phyloP scores from a whole-genome alignment of 208 protist species.

The Tritrichomonas musculus region DNA sequence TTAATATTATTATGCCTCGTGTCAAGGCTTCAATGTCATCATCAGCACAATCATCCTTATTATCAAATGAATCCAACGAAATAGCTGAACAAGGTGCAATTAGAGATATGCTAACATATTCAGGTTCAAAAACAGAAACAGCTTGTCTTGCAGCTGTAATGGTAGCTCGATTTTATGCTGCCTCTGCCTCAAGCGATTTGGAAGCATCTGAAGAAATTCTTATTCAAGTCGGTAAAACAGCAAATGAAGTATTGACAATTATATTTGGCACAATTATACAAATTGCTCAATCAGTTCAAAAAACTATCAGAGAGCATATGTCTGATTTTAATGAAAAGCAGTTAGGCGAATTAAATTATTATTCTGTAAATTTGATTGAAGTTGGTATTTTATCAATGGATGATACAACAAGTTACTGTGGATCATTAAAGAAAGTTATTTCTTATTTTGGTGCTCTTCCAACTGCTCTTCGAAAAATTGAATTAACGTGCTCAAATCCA shows the following conservation, averaged over 20 bases:
- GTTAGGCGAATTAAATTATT: neutral
- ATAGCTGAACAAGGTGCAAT: neutral
- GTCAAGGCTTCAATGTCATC: too few species aligned
- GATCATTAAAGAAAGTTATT: neutral
- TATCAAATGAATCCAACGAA: too few species aligned
- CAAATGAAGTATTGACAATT: neutral
- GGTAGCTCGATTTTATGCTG: neutral
- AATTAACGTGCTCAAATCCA: too few species aligned
- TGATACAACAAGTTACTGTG: neutral
- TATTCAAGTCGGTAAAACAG: neutral
- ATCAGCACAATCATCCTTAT: too few species aligned
- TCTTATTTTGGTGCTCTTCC: neutral
- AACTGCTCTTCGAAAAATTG: neutral
- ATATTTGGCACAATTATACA: neutral
- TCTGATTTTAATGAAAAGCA: neutral
- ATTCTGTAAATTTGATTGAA: neutral
- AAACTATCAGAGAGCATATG: neutral
- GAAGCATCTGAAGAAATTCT: neutral
- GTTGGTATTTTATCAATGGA: neutral
- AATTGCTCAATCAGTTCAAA: neutral
- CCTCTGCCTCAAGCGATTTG: neutral
- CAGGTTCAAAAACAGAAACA: neutral
- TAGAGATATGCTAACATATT: neutral
- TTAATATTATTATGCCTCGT: too few species aligned
- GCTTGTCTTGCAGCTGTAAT: neutral